Percentiles rank a stretch among this genome's conserved stretches.
These are phyloP conservation scores for Cystobasidium onofrii DNA, from an alignment of 768 basidiomycete species.

Conservation along the genomic window DNA sequence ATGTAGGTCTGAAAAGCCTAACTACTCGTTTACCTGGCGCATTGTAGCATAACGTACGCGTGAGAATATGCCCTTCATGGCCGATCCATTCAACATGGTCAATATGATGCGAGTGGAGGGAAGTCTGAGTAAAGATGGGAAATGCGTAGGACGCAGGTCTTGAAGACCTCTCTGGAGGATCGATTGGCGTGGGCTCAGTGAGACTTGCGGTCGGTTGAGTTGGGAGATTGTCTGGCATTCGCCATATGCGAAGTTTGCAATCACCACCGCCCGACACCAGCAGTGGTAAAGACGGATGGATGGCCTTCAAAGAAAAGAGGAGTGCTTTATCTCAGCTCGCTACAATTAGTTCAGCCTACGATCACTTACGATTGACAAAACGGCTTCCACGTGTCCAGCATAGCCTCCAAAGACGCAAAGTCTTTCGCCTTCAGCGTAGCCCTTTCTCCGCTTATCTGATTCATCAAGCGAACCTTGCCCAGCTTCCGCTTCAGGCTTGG, in stretches of 20 bases:
- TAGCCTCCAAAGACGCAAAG: slow-evolving; percentile 7
- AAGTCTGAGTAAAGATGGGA: slow-evolving; percentile 9
- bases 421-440: slow-evolving; percentile 18
- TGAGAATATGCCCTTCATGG: neutral
- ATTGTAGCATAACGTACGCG: slow-evolving; percentile 16
- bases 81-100: slow-evolving; percentile 32
- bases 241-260: slow-evolving; percentile 29
- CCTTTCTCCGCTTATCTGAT: slow-evolving; percentile 22
- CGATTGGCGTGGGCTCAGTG: neutral
- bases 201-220: neutral
- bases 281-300: slow-evolving; percentile 13
- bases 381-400: slow-evolving; percentile 21
- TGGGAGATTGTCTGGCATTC: neutral
- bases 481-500: slow-evolving; percentile 18
- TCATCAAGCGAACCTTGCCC: neutral
- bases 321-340: neutral
- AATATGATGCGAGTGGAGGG: slow-evolving; percentile 34
- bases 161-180: neutral
- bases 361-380: slow-evolving; percentile 23
- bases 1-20: slow-evolving; percentile 5
- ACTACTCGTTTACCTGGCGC: slow-evolving; percentile 14
- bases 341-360: too few species aligned
- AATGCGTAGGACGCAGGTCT: slow-evolving; percentile 6
- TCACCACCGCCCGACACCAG: slow-evolving; percentile 7
- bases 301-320: neutral